phyloP scores from a whole-genome alignment of 2,329 filamentous ascomycete species.

The Epichloe gansuensis region DNA sequence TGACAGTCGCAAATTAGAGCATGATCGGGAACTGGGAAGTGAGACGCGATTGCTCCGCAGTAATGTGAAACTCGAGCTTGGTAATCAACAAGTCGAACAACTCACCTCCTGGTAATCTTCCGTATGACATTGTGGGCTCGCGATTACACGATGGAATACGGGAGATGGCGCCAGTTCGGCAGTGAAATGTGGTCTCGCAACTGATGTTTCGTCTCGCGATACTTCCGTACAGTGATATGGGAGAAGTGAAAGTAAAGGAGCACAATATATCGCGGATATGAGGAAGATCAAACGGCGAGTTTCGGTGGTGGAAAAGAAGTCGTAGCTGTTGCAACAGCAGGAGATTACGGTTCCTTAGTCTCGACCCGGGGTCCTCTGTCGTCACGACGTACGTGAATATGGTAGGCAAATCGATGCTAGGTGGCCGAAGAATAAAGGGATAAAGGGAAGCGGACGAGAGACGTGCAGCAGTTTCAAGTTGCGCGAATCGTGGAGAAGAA shows the following conservation, averaged over 20 bases:
- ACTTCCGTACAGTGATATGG: no score
- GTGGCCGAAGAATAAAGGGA: not conserved
- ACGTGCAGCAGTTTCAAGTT: not conserved
- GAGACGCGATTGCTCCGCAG: not conserved
- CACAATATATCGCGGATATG: no score
- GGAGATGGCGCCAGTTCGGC: not conserved
- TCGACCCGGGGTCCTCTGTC: not conserved
- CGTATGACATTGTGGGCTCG: slow-evolving; percentile 3
- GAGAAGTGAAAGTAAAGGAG: no score
- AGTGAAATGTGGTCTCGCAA: not conserved
- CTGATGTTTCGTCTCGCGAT: not conserved
- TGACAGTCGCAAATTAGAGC: not conserved
- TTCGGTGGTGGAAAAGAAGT: not conserved
- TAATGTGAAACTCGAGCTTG: not conserved
- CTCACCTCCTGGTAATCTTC: slow-evolving; percentile 1
- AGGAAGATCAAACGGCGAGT: not conserved
- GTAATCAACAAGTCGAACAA: not conserved
- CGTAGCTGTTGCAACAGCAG: not conserved
- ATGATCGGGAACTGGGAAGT: not conserved
- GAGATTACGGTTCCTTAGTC: not conserved
- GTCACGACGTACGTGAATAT: not conserved
- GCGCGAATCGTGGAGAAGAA: not conserved
- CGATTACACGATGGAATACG: not conserved
- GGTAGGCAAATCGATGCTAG: not conserved
- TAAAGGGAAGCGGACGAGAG: not conserved